Evolutionary conservation across 805 yeast genomes (phyloP), one percentile per base, ranked within the genome.

Genomic region (Grigorovia yakushimaensis): DNA sequence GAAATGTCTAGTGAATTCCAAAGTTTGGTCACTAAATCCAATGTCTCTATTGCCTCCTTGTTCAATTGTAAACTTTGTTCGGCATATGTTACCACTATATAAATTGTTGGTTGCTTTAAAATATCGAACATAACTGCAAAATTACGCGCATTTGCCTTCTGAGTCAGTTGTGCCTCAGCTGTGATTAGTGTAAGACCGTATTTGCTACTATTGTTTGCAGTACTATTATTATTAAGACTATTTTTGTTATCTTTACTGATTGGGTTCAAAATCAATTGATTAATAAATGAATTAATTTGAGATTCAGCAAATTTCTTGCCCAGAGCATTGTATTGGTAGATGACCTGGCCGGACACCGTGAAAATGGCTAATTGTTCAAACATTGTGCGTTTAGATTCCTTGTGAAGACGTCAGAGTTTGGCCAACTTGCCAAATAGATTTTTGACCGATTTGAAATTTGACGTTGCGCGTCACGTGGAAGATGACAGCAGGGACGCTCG

Each of bases 21-120:
- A 40, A 70, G 58, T 27, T 57, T 61, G 38, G 62, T 46, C 0
- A 68, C 71, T 4, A 68, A 54, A 11, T 60, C 55, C 13, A 73
- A 63, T 1, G 77, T 65, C 42, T 71, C 71, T 18, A 70, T 65
- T 47, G 77, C 69, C 18, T 66, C 73, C 39, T 68, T 69, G 33
- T 71, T 67, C n/a, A 77, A 50, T 20, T 69, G 72, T 18, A 73
- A 63, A 38, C 55, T 71, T 68, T 46, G 69, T 56, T 47, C 73
- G 55, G 51, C 79, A 65, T 40, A 78, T 67, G 66, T 71, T 66
- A 36, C 72, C 62, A 50, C 70, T 45, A 57, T 62, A 43, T 56
- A 58, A 24, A 64, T 33, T 33, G 59, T 62, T 2, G 68, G 68
- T 41, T 60, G 62, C 43, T 58, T 62, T 18, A 55, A 73, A 19